Evolutionary conservation across 345 rosid species (phyloP), one percentile per base, ranked within the genome.

Genomic region (Eucalyptus brandiana): DNA sequence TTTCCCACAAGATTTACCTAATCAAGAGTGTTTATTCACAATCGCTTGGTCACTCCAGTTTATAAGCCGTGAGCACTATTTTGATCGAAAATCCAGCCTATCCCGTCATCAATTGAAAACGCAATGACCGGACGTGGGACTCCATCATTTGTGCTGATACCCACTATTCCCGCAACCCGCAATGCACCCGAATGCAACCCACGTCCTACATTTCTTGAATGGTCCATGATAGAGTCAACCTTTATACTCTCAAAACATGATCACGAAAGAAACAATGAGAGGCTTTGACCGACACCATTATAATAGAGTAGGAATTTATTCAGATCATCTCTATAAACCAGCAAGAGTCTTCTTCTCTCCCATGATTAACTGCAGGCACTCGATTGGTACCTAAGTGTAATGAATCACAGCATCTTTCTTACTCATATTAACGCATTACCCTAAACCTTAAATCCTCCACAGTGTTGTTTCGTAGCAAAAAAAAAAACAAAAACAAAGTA

Each of bases 1-100:
- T 62, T 62, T 62, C 4, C 0, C 0, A 0, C 5, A 3, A 56
- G 30, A 1, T 24, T 24, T 4, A 9, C 62, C 13, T 11, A 24
- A 24, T 24, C 28, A 56, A 24, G 62, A 24, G 62, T 56, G 62
- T 24, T 56, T 24, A 56, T 56, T 56, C 30, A 54, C 5, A 21
- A 21, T 54, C 58, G 11, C 26, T 2, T 56, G 62, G 30, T 24
- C 30, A 56, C 62, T 56, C 62, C 62, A 56, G 13, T 56, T 56
- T 56, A 10, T 56, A 56, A 56, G 6, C 62, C 30, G 13, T 24
- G 62, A 56, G 62, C 12, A 56, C 24, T 53, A 53, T 7, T 53
- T 7, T 53, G 56, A 53, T 51, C 11, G 58, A 54, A 60, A 60
- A 60, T 30, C 34, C 34, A 30, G 34, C 72, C 72, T 62, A 30